These are phyloP conservation scores for Aspergillus cejpii DNA, from an alignment of 2,329 filamentous ascomycete genomes.

Conservation along the genomic window DNA sequence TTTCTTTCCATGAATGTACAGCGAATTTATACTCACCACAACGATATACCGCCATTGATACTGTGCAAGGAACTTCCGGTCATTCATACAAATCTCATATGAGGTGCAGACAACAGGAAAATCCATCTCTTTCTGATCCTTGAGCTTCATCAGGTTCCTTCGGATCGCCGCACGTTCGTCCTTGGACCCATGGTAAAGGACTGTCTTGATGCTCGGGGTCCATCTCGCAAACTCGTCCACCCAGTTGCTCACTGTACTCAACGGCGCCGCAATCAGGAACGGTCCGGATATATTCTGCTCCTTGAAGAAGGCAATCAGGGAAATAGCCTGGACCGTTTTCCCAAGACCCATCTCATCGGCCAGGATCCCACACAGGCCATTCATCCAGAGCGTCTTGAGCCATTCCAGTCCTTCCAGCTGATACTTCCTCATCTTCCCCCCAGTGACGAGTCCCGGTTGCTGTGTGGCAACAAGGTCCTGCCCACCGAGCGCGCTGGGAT, in stretches of 20 bases:
- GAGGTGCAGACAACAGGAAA: slow-evolving; percentile 93
- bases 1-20: neutral
- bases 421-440: slow-evolving; percentile 88
- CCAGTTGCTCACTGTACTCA: slow-evolving; percentile 94
- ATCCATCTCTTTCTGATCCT: slow-evolving; percentile 59
- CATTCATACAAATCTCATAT: slow-evolving; percentile 92
- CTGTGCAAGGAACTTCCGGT: slow-evolving; percentile 70
- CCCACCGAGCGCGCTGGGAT: slow-evolving; percentile 55
- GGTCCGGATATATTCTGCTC: slow-evolving; percentile 85
- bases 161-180: slow-evolving; percentile 71
- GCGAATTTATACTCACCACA: slow-evolving; percentile 51
- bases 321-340: slow-evolving; percentile 88
- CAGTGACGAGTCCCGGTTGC: slow-evolving; percentile 77
- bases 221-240: slow-evolving; percentile 87
- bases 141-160: slow-evolving; percentile 58
- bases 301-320: slow-evolving; percentile 75
- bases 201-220: slow-evolving; percentile 79
- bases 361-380: slow-evolving; percentile 83
- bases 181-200: slow-evolving; percentile 85
- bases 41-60: slow-evolving; percentile 98
- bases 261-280: slow-evolving; percentile 80
- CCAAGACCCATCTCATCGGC: slow-evolving; percentile 93
- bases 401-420: slow-evolving; percentile 92
- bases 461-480: slow-evolving; percentile 70
- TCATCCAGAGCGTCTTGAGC: slow-evolving; percentile 77